phyloP scores from a whole-genome alignment of 176 grass and related monocot species.

The Triticum urartu region DNA sequence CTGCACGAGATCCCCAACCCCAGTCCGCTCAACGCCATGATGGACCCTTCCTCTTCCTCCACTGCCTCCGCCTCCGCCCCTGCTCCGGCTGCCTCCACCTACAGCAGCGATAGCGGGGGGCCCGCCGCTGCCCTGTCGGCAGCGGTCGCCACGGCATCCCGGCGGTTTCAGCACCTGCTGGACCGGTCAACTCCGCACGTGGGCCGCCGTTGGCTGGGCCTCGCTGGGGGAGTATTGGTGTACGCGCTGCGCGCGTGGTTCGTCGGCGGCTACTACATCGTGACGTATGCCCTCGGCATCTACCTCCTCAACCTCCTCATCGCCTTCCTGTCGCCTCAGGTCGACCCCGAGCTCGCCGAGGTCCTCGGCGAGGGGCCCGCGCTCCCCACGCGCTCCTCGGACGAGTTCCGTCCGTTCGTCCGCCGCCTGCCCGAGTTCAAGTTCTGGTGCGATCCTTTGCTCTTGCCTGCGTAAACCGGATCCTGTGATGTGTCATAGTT shows the following conservation, averaged over 20 bases:
- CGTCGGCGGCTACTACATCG: constrained; percentile 67
- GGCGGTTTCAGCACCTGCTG: constrained; percentile 73
- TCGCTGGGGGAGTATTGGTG: constrained; percentile 33
- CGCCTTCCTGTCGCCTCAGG: constrained; percentile 79
- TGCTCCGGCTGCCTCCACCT: not conserved
- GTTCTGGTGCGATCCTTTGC: constrained; percentile 59
- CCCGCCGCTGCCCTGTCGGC: not conserved
- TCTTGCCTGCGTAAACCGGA: not conserved
- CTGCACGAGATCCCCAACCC: not conserved
- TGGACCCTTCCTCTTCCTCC: constrained; percentile 28
- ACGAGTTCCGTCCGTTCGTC: constrained; percentile 83
- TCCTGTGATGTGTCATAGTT: not conserved
- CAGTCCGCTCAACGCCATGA: constrained; percentile 14
- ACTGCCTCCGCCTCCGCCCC: not conserved
- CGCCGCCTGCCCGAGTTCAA: constrained; percentile 90
- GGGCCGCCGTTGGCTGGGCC: constrained; percentile 55
- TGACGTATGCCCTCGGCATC: constrained; percentile 81
- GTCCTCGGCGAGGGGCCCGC: constrained; percentile 43
- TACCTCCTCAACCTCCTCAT: constrained; percentile 74
- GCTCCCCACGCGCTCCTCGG: constrained; percentile 59
- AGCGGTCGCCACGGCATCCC: constrained; percentile 23
- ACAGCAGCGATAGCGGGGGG: not conserved
- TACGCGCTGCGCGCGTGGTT: constrained; percentile 77
- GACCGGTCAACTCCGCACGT: constrained; percentile 71
- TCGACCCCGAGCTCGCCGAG: constrained; percentile 65